Conservation (phyloP, 1,284 basidiomycete species). For the Cryptococcus maquisensis region DNA sequence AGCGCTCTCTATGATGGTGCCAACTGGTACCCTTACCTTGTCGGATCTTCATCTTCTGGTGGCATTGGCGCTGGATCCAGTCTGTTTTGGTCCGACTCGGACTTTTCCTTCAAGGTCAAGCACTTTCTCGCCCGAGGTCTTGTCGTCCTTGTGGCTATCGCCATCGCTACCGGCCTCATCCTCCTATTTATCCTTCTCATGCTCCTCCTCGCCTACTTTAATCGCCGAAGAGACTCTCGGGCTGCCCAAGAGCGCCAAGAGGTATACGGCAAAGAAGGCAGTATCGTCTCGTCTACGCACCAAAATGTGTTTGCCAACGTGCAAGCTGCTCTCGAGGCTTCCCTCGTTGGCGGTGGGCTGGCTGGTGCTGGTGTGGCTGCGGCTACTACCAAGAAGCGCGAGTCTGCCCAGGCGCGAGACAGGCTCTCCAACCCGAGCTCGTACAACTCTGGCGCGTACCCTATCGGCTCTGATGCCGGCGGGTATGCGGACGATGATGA, state of each 20-base stretch:
- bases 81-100: conserved; percentile 73
- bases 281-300: conserved; percentile 56
- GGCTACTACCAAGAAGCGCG: conserved; percentile 45
- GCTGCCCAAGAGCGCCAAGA: conserved; percentile 33
- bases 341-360: conserved; percentile 35
- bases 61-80: conserved; percentile 67
- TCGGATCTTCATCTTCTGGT: conserved; percentile 65
- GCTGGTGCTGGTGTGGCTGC: conserved; percentile 27
- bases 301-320: conserved; percentile 76
- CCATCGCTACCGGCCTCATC: conserved; percentile 90
- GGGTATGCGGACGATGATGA: conserved; percentile 53
- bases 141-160: conserved; percentile 95
- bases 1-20: conserved; percentile 84
- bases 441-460: conserved; percentile 30
- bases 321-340: conserved; percentile 64
- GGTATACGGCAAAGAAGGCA: conserved; percentile 60
- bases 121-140: conserved; percentile 83
- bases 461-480: conserved; percentile 51
- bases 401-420: conserved; percentile 7
- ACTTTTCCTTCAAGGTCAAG: conserved; percentile 67
- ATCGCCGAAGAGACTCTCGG: conserved; percentile 54
- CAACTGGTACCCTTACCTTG: conserved; percentile 76
- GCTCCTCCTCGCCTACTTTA: conserved; percentile 65
- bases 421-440: conserved; percentile 24
- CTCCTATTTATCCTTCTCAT: conserved; percentile 87